Percentiles rank a stretch among this genome's conserved stretches.
These are phyloP conservation scores for Trametopsis cervina DNA, from an alignment of 768 basidiomycete genomes.

Conservation along the genomic window DNA sequence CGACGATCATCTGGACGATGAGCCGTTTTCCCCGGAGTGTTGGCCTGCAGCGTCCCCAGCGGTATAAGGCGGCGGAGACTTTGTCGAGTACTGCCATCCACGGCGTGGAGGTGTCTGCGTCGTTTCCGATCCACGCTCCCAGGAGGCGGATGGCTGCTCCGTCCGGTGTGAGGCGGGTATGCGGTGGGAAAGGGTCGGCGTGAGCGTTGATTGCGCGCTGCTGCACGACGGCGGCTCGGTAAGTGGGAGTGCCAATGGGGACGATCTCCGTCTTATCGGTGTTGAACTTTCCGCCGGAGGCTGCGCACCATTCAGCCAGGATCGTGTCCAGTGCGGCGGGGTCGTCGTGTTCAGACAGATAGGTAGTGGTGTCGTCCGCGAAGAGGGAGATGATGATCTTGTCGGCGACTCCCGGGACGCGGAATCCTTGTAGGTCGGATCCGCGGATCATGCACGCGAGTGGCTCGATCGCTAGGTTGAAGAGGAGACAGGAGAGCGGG, in stretches of 20 bases:
- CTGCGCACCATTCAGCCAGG: constrained; percentile 4
- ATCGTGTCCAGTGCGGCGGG: neutral
- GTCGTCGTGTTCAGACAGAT: constrained; percentile 6
- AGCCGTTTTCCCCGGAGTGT: constrained; percentile 13
- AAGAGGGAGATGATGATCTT: constrained; percentile 29
- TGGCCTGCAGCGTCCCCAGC: constrained; percentile 5
- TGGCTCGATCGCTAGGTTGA: constrained; percentile 17
- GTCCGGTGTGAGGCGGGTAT: neutral
- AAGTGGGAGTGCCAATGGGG: neutral
- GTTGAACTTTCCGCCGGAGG: constrained; percentile 5
- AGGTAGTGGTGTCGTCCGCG: constrained; percentile 35
- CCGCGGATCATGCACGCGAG: constrained; percentile 9
- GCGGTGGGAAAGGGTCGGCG: neutral
- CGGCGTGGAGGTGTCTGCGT: neutral
- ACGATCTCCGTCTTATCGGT: neutral
- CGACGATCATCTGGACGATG: constrained; percentile 18
- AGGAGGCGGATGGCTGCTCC: constrained; percentile 6
- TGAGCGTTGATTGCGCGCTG: neutral
- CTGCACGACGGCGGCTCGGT: neutral
- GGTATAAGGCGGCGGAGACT: neutral
- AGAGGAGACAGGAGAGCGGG: constrained; percentile 18
- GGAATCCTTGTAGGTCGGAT: constrained; percentile 6
- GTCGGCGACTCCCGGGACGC: constrained; percentile 10
- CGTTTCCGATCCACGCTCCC: constrained; percentile 16
- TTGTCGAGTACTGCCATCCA: constrained; percentile 10